A percentile compares a stretch with the other conserved stretches of the same genome.
These are phyloP conservation scores for Coprinellus micaceus DNA, from an alignment of 768 basidiomycete genomes.

Conservation along the genomic window DNA sequence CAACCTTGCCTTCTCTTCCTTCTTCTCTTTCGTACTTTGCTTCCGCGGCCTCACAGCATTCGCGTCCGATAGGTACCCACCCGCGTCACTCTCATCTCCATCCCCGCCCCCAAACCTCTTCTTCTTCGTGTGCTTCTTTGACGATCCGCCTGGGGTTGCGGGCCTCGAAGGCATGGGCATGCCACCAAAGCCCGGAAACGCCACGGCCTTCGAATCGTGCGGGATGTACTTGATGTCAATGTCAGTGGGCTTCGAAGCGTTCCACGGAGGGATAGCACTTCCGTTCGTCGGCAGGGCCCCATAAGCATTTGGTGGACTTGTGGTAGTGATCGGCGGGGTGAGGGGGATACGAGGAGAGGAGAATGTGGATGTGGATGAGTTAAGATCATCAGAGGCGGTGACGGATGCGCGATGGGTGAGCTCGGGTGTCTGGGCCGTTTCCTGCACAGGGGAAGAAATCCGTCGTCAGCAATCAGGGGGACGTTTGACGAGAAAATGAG, in stretches of 20 bases:
- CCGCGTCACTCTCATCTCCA: slow-evolving; percentile 51
- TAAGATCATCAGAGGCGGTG: slow-evolving; percentile 28
- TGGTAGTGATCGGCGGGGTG: slow-evolving; percentile 6
- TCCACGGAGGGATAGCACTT: not conserved
- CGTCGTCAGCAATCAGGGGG: not conserved
- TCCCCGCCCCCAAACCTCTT: slow-evolving; percentile 21
- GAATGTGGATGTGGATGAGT: slow-evolving; percentile 13
- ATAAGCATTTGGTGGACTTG: not conserved
- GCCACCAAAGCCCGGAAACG: slow-evolving; percentile 5
- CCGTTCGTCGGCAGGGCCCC: not conserved
- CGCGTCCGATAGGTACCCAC: slow-evolving; percentile 45
- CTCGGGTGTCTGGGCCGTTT: slow-evolving; percentile 25
- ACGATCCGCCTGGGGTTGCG: slow-evolving; percentile 19
- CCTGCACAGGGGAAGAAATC: slow-evolving; percentile 12
- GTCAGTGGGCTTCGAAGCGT: not conserved
- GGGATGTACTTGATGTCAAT: not conserved
- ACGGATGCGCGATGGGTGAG: slow-evolving; percentile 32
- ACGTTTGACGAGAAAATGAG: no score
- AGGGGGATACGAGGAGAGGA: slow-evolving; percentile 14
- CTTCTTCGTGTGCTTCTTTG: slow-evolving; percentile 41
- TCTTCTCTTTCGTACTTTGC: slow-evolving; percentile 5
- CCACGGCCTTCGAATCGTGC: not conserved
- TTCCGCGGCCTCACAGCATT: not conserved
- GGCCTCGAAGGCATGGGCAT: slow-evolving; percentile 21
- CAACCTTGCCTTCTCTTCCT: slow-evolving; percentile 6